Base-by-base conservation (phyloP, 768 basidiomycete genomes). In the Mycena metata region DNA sequence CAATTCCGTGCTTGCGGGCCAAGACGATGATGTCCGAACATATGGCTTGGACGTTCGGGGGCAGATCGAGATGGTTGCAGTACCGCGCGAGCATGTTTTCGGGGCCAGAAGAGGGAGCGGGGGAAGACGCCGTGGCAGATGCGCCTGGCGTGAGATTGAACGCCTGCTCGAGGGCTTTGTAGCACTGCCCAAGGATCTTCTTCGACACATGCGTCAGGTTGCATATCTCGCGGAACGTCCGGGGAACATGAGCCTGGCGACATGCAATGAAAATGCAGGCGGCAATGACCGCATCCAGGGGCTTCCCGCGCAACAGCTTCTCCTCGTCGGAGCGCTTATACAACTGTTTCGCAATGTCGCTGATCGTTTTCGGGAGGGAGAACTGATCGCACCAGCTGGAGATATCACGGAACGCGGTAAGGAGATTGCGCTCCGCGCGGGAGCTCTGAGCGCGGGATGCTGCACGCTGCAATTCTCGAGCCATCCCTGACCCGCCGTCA, bases 201-300 rank as follows among this genome's bases (percentile, higher is more conserved):
- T 98, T 99, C 76, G 94, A 91, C 67, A 99, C 97, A 73, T 93
- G 91, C 10, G 96, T 96, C 71, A 96, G 83, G 77, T 94, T 92
- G 81, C 94, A 96, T 54, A 98, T 96, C 83, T 98, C 98, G 75
- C 93, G 90, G 83, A 99, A 98, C 60, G 96, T 97, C 66, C 97
- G 87, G 0, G 95, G 94, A n/a, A 97, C 96, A 73, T 96, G 93
- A 10, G 94, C 96, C 79, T 96, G 94, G 42, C 97, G 88, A 78
- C 96, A 98, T 0, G 96, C 97, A 74, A 98, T 96, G 79, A 99
- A 98, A 76, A 99, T 96, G 81, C 97, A 98, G 1, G 97, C 96
- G 33, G 97, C 97, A 69, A 98, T 95, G 76, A 98, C 91, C 7
- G 96, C 96, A 66, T 96, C 93, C 71, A 95, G 86, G 2, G 93